Evolutionary conservation across 1,284 basidiomycete species (phyloP).

Genomic region (Ceratobasidium sp.): DNA sequence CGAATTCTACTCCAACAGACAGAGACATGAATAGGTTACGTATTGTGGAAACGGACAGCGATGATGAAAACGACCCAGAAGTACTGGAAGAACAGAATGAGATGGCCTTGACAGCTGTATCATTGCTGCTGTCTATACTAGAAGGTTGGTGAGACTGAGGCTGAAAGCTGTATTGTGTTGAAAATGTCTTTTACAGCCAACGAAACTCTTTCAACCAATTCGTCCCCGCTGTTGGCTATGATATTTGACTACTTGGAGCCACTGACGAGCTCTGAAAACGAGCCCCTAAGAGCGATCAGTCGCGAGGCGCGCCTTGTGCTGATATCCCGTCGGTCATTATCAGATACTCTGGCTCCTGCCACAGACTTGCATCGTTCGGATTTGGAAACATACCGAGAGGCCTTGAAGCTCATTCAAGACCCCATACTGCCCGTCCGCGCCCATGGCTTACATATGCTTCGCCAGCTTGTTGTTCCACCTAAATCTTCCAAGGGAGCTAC

Average conservation of each 20-base stretch:
- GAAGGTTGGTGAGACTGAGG: slow-evolving; percentile 65
- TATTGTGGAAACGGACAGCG: slow-evolving; percentile 59
- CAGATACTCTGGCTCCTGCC: slow-evolving; percentile 52
- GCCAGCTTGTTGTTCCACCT: slow-evolving; percentile 65
- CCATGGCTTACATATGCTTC: slow-evolving; percentile 86
- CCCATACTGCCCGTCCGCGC: slow-evolving; percentile 94
- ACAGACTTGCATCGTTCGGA: slow-evolving; percentile 53
- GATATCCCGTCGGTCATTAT: slow-evolving; percentile 72
- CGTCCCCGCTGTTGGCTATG: slow-evolving; percentile 69
- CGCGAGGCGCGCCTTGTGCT: slow-evolving; percentile 83
- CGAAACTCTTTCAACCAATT: slow-evolving; percentile 66
- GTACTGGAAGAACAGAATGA: slow-evolving; percentile 60
- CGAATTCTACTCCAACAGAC: slow-evolving; percentile 42
- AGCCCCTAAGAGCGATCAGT: slow-evolving; percentile 63
- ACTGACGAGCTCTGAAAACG: slow-evolving; percentile 55
- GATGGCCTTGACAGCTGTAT: slow-evolving; percentile 77
- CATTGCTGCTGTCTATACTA: slow-evolving; percentile 78
- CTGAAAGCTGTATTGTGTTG: neutral
- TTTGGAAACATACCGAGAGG: slow-evolving; percentile 81
- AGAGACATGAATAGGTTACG: slow-evolving; percentile 44
- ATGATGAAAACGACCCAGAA: slow-evolving; percentile 59
- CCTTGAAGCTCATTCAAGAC: slow-evolving; percentile 88
- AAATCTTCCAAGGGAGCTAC: slow-evolving; percentile 43
- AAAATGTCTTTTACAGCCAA: slow-evolving; percentile 60
- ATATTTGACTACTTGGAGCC: slow-evolving; percentile 73